Conservation (phyloP, 768 basidiomycete genomes). For the Psilocybe tampanensis region DNA sequence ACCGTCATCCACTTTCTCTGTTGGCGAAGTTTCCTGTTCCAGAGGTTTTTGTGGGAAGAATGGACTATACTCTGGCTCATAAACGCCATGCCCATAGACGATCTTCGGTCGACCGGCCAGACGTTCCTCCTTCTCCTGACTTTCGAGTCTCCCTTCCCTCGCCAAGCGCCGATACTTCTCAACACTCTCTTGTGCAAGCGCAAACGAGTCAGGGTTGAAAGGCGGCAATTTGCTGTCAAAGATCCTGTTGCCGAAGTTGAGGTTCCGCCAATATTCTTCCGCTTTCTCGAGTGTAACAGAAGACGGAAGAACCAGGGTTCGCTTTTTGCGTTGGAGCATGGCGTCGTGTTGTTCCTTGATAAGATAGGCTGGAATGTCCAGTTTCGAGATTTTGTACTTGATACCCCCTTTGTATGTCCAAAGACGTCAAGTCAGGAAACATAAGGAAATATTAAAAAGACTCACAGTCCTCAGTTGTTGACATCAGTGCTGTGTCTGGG, state of each 20-base stretch:
- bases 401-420: slow-evolving; percentile 53
- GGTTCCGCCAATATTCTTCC: slow-evolving; percentile 43
- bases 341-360: slow-evolving; percentile 38
- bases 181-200: slow-evolving; percentile 33
- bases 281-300: slow-evolving; percentile 46
- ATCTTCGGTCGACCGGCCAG: slow-evolving; percentile 49
- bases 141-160: slow-evolving; percentile 43
- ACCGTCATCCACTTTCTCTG: too few species aligned
- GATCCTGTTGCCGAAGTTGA: slow-evolving; percentile 41
- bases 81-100: slow-evolving; percentile 33
- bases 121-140: slow-evolving; percentile 33
- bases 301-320: slow-evolving; percentile 49
- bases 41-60: slow-evolving; percentile 3
- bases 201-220: slow-evolving; percentile 36
- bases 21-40: too few species aligned
- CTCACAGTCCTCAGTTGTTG: slow-evolving; percentile 16
- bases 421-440: background rate
- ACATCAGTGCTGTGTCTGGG: slow-evolving; percentile 20
- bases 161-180: slow-evolving; percentile 48
- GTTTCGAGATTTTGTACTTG: slow-evolving; percentile 55
- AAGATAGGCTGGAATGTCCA: slow-evolving; percentile 30
- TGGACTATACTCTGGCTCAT: slow-evolving; percentile 13
- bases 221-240: slow-evolving; percentile 19
- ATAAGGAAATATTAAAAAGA: background rate
- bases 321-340: slow-evolving; percentile 45